These are phyloP conservation scores for Annulohypoxylon stygium DNA, from an alignment of 495 filamentous ascomycete genomes.

Conservation along the genomic window DNA sequence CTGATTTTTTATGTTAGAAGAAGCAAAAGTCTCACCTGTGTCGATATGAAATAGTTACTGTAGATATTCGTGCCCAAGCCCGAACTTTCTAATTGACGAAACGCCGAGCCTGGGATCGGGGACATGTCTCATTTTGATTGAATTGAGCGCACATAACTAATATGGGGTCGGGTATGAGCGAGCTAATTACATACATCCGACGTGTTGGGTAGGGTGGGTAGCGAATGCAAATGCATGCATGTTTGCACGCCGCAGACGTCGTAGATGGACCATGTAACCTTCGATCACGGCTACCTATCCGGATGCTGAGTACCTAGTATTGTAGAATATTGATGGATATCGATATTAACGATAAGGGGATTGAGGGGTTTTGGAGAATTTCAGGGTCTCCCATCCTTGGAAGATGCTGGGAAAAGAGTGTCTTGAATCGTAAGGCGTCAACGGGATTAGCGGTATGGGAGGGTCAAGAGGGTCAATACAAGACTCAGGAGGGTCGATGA, in stretches of 20 bases:
- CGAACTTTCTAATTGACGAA: not conserved
- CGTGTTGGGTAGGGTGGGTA: slow-evolving; percentile 17
- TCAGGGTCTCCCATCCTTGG: slow-evolving; percentile 9
- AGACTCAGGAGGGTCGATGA: slow-evolving; percentile 13
- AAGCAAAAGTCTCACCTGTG: not conserved
- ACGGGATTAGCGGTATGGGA: slow-evolving; percentile 2
- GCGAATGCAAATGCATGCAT: slow-evolving; percentile 4
- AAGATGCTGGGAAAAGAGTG: slow-evolving; percentile 8
- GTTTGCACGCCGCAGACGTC: not conserved
- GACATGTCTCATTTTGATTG: not conserved
- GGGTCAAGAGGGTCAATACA: no score
- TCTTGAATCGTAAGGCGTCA: slow-evolving; percentile 31
- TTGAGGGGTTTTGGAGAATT: no score
- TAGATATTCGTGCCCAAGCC: not conserved
- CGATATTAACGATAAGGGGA: not conserved
- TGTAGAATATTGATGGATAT: not conserved
- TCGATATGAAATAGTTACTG: not conserved
- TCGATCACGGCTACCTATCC: slow-evolving; percentile 22
- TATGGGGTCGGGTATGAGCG: not conserved
- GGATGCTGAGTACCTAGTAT: not conserved
- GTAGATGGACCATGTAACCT: slow-evolving; percentile 27
- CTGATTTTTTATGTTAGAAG: not conserved
- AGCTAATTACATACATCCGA: slow-evolving; percentile 14
- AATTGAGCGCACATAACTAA: not conserved
- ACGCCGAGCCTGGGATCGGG: not conserved